Conservation (phyloP, 805 yeast species). For the Zygoascus flipseniorum region DNA sequence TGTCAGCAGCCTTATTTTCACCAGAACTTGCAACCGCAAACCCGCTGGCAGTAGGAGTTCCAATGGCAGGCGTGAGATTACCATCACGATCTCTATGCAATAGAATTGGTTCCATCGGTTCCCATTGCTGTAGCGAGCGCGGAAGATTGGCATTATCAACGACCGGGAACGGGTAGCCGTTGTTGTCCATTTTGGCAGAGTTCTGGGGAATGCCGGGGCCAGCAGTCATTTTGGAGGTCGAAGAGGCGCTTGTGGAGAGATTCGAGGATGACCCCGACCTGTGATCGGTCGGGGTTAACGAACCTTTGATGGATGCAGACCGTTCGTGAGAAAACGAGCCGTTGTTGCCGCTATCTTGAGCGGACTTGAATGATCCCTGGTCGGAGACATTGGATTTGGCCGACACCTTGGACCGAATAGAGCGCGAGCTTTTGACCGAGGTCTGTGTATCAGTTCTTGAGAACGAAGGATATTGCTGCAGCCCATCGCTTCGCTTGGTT, state of each 20-base stretch:
- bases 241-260: not conserved
- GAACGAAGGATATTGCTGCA: conserved; percentile 30
- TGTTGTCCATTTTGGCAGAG: not conserved
- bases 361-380: conserved; percentile 19
- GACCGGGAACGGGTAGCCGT: conserved; percentile 19
- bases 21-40: not conserved
- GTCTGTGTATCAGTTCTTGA: conserved; percentile 34
- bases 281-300: not conserved
- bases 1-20: not conserved
- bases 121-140: conserved; percentile 59
- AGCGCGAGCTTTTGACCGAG: conserved; percentile 28
- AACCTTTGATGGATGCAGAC: not conserved
- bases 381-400: conserved; percentile 16
- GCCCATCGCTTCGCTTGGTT: conserved; percentile 19
- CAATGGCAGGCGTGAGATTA: conserved; percentile 9
- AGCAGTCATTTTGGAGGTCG: not conserved
- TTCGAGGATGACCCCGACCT: not conserved
- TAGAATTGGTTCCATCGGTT: conserved; percentile 68
- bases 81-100: conserved; percentile 44
- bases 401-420: conserved; percentile 25
- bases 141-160: conserved; percentile 34
- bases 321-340: no score
- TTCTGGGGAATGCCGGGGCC: not conserved
- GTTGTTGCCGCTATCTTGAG: conserved; percentile 9
- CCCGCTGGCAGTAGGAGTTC: not conserved